Evolutionary conservation across 441 rosid species (phyloP).

Genomic region (Populus hybrid): DNA sequence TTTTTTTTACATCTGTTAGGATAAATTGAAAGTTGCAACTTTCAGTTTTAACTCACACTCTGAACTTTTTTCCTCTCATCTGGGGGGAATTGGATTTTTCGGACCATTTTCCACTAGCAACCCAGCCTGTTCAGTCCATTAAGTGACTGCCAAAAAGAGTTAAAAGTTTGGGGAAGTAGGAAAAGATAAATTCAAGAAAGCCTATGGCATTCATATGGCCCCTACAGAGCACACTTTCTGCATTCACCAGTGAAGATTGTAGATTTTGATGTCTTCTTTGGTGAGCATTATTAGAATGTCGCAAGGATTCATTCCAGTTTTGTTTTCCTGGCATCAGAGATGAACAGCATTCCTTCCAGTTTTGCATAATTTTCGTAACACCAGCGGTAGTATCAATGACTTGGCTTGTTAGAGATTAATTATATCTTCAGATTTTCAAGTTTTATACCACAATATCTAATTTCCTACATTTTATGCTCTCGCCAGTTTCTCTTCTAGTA

Average conservation of each 20-base stretch:
- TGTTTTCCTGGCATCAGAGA: neutral
- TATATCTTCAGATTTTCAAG: too few relatives aligned
- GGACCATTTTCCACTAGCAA: neutral
- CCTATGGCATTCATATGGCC: neutral
- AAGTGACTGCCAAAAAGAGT: too few relatives aligned
- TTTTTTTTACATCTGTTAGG: too few relatives aligned
- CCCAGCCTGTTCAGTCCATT: neutral
- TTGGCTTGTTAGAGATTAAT: neutral
- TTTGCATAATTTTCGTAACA: neutral
- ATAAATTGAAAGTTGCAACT: too few relatives aligned
- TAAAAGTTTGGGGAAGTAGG: too few relatives aligned
- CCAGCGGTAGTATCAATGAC: neutral
- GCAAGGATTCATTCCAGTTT: neutral
- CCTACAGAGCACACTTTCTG: neutral
- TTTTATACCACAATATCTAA: too few relatives aligned
- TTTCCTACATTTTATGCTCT: too few relatives aligned
- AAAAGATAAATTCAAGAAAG: neutral
- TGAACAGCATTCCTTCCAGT: neutral
- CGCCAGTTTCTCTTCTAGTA: too few relatives aligned
- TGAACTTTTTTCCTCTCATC: neutral
- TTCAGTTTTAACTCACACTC: neutral
- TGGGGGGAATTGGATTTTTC: too few relatives aligned
- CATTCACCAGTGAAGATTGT: neutral
- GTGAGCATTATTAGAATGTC: neutral
- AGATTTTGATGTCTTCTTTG: neutral